Evolutionary conservation across 805 yeast species (phyloP), one percentile per base, ranked within the genome.

Genomic region (Metschnikowia arizonensis): DNA sequence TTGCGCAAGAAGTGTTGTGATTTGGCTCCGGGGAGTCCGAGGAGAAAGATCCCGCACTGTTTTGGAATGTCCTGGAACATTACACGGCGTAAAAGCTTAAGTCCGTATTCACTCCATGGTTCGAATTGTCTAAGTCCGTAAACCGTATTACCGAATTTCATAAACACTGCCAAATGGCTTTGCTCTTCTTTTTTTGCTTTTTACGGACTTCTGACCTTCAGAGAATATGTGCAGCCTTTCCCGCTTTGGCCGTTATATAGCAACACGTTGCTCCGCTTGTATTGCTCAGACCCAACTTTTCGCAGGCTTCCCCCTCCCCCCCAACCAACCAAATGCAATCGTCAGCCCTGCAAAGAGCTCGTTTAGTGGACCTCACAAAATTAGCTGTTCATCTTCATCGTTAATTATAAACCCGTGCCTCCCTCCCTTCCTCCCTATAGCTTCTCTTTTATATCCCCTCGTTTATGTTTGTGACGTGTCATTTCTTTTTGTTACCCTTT

Each of bases 21-120:
- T 38, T 33, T 38, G 42, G 35, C 42, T 21, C 21, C 26, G 28
- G 32, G 28, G 11, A 11, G 11, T 28, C 41, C 42, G 23, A 17
- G 32, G 23, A 17, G 32, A 21, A 18, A 19, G 25, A 12, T 37
- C 15, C 31, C 40, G 34, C 42, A 39, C 42, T 39, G 21, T 30
- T 39, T 39, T 39, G 42, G 42, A 39, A 39, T 31, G 23, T 39
- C 35, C 28, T 39, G 35, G 42, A 39, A 39, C 34, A 39, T 17
- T 30, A 35, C 39, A 18, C 33, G 17, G 33, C 34, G 42, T 18
- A 30, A 11, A n/a, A 18, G 32, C 33, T 19, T 37, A 26, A 28
- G 33, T 37, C 40, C 40, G 40, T 25, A 28, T 28, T 18, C n/a
- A 18, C 33, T 37, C 33, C 40, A 18, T 37, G 14, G 17, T 25